Percentiles rank a stretch among this genome's conserved stretches.
Evolutionary conservation across 2,329 filamentous ascomycete species (phyloP).

Genomic region (Alternaria tenuissima): DNA sequence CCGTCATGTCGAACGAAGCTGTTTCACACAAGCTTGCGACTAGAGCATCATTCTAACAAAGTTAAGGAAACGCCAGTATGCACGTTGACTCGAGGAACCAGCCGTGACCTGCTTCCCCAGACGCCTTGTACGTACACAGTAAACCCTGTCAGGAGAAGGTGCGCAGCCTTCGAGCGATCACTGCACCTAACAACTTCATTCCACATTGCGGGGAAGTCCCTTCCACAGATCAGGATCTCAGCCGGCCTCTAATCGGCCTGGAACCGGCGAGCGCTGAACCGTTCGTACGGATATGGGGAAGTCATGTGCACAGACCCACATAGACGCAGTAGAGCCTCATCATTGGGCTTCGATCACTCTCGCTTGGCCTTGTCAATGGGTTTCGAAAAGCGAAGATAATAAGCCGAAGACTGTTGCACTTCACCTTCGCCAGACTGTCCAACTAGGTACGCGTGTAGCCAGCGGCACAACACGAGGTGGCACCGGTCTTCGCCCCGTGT

Average conservation of each 20-base stretch:
- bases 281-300: conserved; percentile 8
- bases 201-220: conserved; percentile 13
- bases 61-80: conserved; percentile 3
- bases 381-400: neutral
- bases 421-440: conserved; percentile 1
- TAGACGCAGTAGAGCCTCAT: conserved; percentile 7
- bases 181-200: conserved; percentile 10
- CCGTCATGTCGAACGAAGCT: neutral
- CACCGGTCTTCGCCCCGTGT: neutral
- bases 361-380: neutral
- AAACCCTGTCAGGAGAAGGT: neutral
- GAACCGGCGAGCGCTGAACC: conserved; percentile 13
- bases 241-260: neutral
- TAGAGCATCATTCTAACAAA: neutral
- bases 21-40: neutral
- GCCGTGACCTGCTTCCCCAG: conserved; percentile 9
- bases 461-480: conserved; percentile 1
- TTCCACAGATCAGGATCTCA: neutral
- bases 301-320: conserved; percentile 8
- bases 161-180: neutral
- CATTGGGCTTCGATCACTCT: neutral
- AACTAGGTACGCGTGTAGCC: neutral
- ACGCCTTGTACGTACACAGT: conserved; percentile 3
- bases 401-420: neutral
- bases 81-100: conserved; percentile 6